These are phyloP conservation scores for Macrocybe gigantea DNA, from an alignment of 768 basidiomycete species.

Conservation along the genomic window DNA sequence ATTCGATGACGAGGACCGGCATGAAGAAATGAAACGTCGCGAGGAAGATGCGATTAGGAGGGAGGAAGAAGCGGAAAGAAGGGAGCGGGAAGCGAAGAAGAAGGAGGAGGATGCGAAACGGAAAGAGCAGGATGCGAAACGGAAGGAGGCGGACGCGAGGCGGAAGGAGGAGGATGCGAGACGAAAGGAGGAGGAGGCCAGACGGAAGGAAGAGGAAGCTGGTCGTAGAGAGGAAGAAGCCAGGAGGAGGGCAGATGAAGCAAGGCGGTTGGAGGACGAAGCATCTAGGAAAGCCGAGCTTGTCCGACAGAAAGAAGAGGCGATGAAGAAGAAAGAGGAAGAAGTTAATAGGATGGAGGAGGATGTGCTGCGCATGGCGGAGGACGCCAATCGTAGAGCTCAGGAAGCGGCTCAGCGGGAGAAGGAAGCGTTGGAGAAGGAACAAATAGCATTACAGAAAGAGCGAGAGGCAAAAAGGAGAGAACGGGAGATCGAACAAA, in stretches of 20 bases:
- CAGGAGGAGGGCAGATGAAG: slow-evolving; percentile 27
- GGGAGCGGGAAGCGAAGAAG: slow-evolving; percentile 18
- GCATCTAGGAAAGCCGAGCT: not conserved
- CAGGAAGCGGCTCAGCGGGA: not conserved
- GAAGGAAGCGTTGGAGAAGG: not conserved
- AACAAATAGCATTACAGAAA: slow-evolving; percentile 14
- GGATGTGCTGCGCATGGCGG: not conserved
- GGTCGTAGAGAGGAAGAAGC: slow-evolving; percentile 20
- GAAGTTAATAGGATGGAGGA: not conserved
- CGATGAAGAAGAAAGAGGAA: not conserved
- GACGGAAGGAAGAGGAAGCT: slow-evolving; percentile 20
- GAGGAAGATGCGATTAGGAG: slow-evolving; percentile 14
- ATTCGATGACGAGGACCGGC: slow-evolving; percentile 8
- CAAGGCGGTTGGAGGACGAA: slow-evolving; percentile 14
- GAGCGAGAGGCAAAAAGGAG: slow-evolving; percentile 15
- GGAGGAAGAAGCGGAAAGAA: slow-evolving; percentile 14
- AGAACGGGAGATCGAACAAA: slow-evolving; percentile 18
- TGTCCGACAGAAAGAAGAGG: not conserved
- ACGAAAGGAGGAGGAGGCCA: slow-evolving; percentile 17
- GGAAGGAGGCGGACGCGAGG: slow-evolving; percentile 15
- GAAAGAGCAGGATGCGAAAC: slow-evolving; percentile 18
- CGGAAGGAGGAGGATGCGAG: slow-evolving; percentile 19
- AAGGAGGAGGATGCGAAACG: slow-evolving; percentile 19
- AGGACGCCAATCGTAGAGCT: not conserved
- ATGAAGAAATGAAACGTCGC: slow-evolving; percentile 14